Percentiles rank a stretch among this genome's conserved stretches.
Conservation (phyloP, 2,329 filamentous ascomycete genomes). For the Botryotinia globosa region DNA sequence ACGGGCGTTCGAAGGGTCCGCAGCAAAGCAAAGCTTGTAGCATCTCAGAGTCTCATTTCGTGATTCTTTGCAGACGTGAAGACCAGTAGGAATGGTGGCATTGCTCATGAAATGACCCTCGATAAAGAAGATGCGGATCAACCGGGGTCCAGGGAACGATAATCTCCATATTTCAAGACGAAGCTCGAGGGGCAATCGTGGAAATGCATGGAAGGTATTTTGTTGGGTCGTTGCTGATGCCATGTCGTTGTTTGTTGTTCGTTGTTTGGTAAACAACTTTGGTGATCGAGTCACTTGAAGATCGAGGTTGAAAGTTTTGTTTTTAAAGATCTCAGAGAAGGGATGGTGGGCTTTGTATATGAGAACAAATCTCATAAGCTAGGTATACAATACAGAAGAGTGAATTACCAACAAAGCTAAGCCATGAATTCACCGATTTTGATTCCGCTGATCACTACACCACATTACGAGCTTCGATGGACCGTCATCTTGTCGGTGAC, state of each 20-base stretch:
- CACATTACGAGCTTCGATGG: not conserved
- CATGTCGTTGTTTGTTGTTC: not conserved
- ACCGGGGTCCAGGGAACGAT: not conserved
- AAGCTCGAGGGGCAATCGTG: not conserved
- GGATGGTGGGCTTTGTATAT: not conserved
- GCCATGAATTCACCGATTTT: not conserved
- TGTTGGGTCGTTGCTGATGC: not conserved
- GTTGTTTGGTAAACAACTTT: not conserved
- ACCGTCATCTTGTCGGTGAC: not conserved
- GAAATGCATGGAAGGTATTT: not conserved
- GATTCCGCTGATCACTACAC: not conserved
- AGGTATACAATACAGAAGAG: not conserved
- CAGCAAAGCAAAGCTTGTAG: not conserved
- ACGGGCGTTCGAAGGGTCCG: not conserved
- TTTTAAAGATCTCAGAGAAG: too few relatives aligned
- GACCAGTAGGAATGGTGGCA: not conserved
- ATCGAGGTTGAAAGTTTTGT: not conserved
- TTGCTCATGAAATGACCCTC: not conserved
- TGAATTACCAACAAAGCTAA: not conserved
- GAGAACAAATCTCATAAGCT: not conserved
- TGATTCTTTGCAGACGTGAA: constrained; percentile 4
- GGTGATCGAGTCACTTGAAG: not conserved
- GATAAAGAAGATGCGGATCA: not conserved
- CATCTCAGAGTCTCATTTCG: not conserved
- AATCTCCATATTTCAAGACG: not conserved